Evolutionary conservation across 2,329 filamentous ascomycete genomes (phyloP).

Genomic region (Colletotrichum sp.): DNA sequence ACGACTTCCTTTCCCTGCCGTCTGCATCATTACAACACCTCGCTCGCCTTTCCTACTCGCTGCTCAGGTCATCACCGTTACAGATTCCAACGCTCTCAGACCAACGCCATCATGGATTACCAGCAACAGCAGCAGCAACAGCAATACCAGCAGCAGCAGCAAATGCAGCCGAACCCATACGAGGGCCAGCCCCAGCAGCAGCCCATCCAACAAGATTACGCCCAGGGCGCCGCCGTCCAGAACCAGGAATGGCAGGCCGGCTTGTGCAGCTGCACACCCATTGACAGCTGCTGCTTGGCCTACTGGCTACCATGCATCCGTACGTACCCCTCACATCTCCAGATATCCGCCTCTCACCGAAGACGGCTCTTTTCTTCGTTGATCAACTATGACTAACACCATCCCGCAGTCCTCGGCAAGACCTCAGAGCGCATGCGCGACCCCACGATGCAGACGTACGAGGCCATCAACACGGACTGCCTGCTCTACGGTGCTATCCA

Average conservation of each 20-base stretch:
- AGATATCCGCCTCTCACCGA: too few relatives aligned
- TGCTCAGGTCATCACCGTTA: neutral
- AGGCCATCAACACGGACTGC: constrained; percentile 47
- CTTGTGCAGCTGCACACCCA: constrained; percentile 46
- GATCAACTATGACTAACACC: neutral
- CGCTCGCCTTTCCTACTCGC: neutral
- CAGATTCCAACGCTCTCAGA: neutral
- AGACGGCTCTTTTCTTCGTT: too few relatives aligned
- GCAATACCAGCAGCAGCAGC: neutral
- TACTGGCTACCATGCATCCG: constrained; percentile 47
- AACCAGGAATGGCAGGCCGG: constrained; percentile 40
- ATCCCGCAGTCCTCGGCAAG: constrained; percentile 43
- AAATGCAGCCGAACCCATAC: constrained; percentile 10
- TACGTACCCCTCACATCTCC: constrained; percentile 30
- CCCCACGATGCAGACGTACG: constrained; percentile 43
- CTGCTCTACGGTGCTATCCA: constrained; percentile 42
- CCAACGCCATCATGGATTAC: constrained; percentile 3
- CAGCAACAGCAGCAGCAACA: neutral
- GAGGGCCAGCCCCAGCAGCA: constrained; percentile 6
- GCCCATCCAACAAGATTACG: constrained; percentile 17
- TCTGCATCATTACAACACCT: neutral
- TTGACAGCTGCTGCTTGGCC: constrained; percentile 42
- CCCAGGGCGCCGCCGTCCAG: constrained; percentile 11
- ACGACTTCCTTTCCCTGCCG: neutral
- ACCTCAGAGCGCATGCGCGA: constrained; percentile 50